Base-by-base conservation (phyloP, 2,329 filamentous ascomycete genomes). In the Aureobasidium musti region DNA sequence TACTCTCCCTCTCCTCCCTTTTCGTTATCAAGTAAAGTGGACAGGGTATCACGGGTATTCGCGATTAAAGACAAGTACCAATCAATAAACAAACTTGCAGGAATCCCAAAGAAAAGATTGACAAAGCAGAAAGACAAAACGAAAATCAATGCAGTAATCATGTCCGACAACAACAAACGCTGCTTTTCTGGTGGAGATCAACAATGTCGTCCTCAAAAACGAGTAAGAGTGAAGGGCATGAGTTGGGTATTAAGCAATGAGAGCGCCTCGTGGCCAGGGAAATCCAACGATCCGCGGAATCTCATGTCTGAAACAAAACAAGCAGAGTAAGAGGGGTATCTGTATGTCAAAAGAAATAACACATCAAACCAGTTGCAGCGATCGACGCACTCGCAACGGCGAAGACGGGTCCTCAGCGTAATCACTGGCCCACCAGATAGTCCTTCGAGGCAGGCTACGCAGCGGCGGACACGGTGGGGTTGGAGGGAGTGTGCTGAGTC, bases 401-500 rank as follows among this genome's bases (percentile, higher is more conserved):
- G 53, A 39, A n/a, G 43, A 61, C 41, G 66, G 39, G 50, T 67
- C 41, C 28, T 54, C 56, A 49, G 50, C 59, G 33, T 41, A 43
- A 67, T 59, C 67, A 3, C 33, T 21, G 61, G 65, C 67, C 68
- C 69, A 70, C 69, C 68, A 70, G 21, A 69, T 56, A 41, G n/a
- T 63, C 28, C 56, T 65, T 53, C 50, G 49, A 37, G 41, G 69
- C 57, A 67, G 39, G 65, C 70, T 75, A 77, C 69, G 75, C 75
- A 66, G 71, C 73, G 67, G 75, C 74, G 61, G 73, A 69, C 60
- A 76, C 75, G 57, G 71, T 67, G 13, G 74, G 71, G 52, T 72
- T 72, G 64, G 67, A 64, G 19, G 47, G 35, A 43, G 64, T 41
- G 41, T 37, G 43, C 45, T 66, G 35, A 41, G 69, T 67, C 71